Conservation (phyloP, 1,284 basidiomycete genomes). For the Cutaneotrichosporon spelunceum region DNA sequence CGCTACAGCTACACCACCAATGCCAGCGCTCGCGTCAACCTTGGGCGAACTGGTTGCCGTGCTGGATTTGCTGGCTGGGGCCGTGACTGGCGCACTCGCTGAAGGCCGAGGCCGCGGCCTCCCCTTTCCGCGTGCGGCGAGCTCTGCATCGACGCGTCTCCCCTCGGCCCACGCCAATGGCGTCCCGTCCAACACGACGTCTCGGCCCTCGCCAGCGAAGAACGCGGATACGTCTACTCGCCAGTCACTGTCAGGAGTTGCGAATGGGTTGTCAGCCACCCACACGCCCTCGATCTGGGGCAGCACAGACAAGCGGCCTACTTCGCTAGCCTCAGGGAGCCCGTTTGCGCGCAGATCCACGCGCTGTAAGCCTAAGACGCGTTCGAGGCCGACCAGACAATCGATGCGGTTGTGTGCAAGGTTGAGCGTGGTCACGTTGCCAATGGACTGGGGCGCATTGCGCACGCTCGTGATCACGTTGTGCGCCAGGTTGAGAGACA, state of each 20-base stretch:
- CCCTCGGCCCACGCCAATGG: constrained; percentile 70
- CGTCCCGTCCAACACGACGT: constrained; percentile 69
- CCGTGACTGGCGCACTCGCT: background rate
- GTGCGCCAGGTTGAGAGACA: constrained; percentile 82
- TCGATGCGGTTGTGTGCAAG: constrained; percentile 83
- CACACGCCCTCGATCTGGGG: constrained; percentile 73
- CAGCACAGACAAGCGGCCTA: constrained; percentile 75
- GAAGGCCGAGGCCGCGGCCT: background rate
- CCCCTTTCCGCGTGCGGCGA: constrained; percentile 8
- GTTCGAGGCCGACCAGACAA: constrained; percentile 87
- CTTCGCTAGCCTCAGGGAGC: constrained; percentile 77
- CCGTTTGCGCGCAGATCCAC: constrained; percentile 82
- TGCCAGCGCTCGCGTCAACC: background rate
- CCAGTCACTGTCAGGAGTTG: constrained; percentile 63
- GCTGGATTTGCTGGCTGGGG: background rate
- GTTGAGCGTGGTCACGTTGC: constrained; percentile 71
- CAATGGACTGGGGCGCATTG: constrained; percentile 77
- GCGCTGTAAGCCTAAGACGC: constrained; percentile 73
- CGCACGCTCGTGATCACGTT: constrained; percentile 96
- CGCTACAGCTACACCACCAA: background rate
- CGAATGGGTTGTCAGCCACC: constrained; percentile 77
- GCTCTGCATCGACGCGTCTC: constrained; percentile 9
- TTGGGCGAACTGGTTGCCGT: background rate
- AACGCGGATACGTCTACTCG: constrained; percentile 73
- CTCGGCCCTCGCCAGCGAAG: constrained; percentile 71